Conservation (phyloP, 768 basidiomycete genomes). For the Podaxis sp. region DNA sequence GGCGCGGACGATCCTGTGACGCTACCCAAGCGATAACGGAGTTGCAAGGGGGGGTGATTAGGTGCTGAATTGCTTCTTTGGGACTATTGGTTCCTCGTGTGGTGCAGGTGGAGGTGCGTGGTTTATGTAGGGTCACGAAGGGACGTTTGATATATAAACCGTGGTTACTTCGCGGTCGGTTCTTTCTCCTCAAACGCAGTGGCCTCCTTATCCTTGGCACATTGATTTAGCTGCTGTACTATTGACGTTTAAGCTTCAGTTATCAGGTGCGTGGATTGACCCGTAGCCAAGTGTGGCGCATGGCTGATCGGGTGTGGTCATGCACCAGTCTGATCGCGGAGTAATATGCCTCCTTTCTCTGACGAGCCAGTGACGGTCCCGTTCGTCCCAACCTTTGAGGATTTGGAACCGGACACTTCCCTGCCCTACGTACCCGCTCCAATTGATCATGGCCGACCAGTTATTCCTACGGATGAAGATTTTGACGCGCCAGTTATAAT, state of each 20-base stretch:
- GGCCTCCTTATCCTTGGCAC: neutral
- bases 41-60: neutral
- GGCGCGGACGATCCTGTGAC: neutral
- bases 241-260: neutral
- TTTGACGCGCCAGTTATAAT: constrained; percentile 7
- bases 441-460: constrained; percentile 2
- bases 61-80: neutral
- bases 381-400: constrained; percentile 5
- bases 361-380: constrained; percentile 4
- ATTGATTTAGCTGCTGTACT: neutral
- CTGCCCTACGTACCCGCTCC: neutral
- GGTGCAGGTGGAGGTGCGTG: neutral
- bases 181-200: neutral
- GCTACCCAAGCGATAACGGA: neutral
- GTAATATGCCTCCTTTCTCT: neutral
- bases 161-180: neutral
- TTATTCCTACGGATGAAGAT: constrained; percentile 11
- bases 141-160: constrained; percentile 5
- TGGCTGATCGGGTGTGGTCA: neutral
- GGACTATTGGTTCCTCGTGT: neutral
- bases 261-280: neutral
- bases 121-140: neutral
- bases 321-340: neutral
- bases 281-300: neutral
- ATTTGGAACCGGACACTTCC: neutral